Evolutionary conservation across 192 early-diverging fungal species (phyloP).

Genomic region (Gryganskiella cystojenkinii): DNA sequence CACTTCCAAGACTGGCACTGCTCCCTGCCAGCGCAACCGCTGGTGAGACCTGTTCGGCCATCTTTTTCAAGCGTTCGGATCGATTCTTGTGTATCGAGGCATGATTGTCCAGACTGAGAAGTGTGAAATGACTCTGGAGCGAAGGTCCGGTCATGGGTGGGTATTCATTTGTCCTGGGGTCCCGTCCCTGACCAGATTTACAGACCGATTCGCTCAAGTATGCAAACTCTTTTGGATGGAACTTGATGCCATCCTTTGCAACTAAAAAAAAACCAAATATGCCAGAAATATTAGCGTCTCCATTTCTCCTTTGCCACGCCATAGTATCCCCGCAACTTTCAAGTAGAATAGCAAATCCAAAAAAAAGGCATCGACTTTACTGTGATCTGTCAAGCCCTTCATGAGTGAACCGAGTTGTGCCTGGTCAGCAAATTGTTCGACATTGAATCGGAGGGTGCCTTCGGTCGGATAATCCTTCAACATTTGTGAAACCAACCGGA

Average conservation of each 20-base stretch:
- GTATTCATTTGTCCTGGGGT: conserved; percentile 33
- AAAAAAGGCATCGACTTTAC: conserved; percentile 2
- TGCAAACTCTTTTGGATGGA: conserved; percentile 47
- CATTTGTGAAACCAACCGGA: conserved; percentile 34
- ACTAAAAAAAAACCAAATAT: conserved; percentile 5
- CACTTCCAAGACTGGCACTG: neutral
- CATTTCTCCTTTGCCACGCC: no score
- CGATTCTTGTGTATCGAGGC: conserved; percentile 22
- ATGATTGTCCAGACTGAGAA: conserved; percentile 19
- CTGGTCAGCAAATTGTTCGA: conserved; percentile 48
- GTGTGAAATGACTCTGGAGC: conserved; percentile 37
- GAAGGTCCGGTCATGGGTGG: conserved; percentile 44
- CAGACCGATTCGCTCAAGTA: conserved; percentile 43
- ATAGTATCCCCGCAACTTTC: no score
- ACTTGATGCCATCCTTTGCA: conserved; percentile 38
- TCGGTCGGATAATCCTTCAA: conserved; percentile 43
- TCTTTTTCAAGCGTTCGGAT: conserved; percentile 29
- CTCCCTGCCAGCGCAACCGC: conserved; percentile 6
- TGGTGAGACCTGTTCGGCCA: conserved; percentile 42
- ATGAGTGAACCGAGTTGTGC: conserved; percentile 26
- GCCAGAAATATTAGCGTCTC: no score
- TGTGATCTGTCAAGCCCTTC: conserved; percentile 20
- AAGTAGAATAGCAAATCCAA: neutral
- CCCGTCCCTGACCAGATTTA: conserved; percentile 31
- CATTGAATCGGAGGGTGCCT: conserved; percentile 35